phyloP scores from a whole-genome alignment of 306 rosid species.

The Crataegus laevigata region DNA sequence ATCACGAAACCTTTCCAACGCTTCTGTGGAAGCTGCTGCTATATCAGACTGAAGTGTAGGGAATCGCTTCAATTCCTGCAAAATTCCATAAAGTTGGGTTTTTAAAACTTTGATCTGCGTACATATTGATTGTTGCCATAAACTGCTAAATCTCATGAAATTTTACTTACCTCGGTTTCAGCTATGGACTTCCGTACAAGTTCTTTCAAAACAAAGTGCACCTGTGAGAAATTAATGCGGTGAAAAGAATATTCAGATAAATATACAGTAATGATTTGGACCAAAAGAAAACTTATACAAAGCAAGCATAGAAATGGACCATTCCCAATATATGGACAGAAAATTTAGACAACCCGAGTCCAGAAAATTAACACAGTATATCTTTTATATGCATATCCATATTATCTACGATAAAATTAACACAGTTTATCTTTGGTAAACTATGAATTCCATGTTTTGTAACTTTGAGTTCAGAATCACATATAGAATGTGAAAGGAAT shows the following conservation, averaged over 20 bases:
- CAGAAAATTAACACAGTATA: not conserved
- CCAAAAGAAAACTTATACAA: not conserved
- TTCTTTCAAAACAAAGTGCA: constrained; percentile 90
- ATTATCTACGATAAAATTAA: not conserved
- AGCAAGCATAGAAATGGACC: not conserved
- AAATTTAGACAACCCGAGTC: not conserved
- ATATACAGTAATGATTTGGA: not conserved
- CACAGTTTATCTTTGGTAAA: not conserved
- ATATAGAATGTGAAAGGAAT: not conserved
- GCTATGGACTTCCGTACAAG: constrained; percentile 91
- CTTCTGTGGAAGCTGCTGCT: constrained; percentile 77
- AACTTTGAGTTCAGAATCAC: not conserved
- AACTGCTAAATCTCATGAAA: not conserved
- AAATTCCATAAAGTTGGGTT: constrained; percentile 12
- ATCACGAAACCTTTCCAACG: constrained; percentile 86
- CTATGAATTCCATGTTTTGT: not conserved
- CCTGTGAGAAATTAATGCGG: constrained; percentile 37
- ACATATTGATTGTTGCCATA: not conserved
- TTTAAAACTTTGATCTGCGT: not conserved
- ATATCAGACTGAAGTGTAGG: constrained; percentile 82
- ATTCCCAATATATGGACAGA: not conserved
- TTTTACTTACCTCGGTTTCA: constrained; percentile 69
- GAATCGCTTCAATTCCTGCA: constrained; percentile 90
- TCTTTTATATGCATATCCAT: not conserved
- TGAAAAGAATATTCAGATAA: constrained; percentile 3